phyloP scores from a whole-genome alignment of 176 grass and related monocot genomes.

The Lolium rigidum region DNA sequence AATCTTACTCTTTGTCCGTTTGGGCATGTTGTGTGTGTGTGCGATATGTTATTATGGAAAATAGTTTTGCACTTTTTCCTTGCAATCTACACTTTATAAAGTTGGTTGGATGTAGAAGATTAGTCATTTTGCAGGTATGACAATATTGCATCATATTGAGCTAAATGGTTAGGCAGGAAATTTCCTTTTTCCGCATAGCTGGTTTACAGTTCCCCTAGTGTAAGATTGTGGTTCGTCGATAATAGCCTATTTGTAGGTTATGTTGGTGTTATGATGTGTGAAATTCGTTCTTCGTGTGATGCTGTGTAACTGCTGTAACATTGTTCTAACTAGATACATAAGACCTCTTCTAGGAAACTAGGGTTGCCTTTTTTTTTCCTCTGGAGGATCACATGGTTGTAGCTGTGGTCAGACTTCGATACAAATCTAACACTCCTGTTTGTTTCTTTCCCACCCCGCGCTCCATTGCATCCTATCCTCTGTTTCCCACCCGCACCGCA shows the following conservation, averaged over 20 bases:
- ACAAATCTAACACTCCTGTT: too few relatives aligned
- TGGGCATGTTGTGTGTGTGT: not conserved
- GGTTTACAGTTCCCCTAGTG: not conserved
- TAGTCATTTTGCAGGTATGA: not conserved
- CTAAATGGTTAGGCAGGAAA: not conserved
- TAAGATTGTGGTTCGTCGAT: not conserved
- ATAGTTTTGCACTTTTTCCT: constrained; percentile 3
- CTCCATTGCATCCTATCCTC: too few relatives aligned
- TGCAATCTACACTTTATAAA: not conserved
- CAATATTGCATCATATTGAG: not conserved
- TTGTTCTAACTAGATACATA: not conserved
- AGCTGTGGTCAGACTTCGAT: too few relatives aligned
- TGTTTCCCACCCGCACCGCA: too few relatives aligned
- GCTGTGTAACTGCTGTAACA: not conserved
- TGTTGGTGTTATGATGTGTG: not conserved
- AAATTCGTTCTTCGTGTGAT: not conserved
- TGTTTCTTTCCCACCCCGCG: too few relatives aligned
- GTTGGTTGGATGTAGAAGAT: not conserved
- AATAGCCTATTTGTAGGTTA: not conserved
- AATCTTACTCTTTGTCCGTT: not conserved
- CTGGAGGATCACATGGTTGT: too few relatives aligned
- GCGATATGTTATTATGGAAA: not conserved
- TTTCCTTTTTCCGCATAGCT: not conserved
- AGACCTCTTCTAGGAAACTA: not conserved
- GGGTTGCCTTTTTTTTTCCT: too few relatives aligned